A percentile compares a stretch with the other conserved stretches of the same genome.
phyloP scores from a whole-genome alignment of 805 yeast species.

The Ogataea nakhonphanomensis region DNA sequence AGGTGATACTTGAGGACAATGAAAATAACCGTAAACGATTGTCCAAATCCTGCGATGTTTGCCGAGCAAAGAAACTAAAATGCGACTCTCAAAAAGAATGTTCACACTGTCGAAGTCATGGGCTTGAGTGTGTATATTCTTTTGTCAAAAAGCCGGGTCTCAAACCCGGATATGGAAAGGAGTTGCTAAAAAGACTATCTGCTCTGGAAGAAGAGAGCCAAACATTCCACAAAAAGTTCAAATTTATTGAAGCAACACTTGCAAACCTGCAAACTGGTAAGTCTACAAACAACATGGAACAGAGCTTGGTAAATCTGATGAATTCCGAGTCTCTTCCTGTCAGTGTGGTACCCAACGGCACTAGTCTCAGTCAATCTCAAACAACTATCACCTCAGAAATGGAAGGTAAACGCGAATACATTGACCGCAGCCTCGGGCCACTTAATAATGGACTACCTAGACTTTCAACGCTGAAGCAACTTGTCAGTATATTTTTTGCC shows the following conservation, averaged over 20 bases:
- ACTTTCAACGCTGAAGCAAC: not conserved
- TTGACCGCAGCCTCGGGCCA: not conserved
- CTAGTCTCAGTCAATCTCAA: not conserved
- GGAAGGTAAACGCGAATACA: not conserved
- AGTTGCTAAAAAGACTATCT: conserved; percentile 16
- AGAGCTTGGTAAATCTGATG: not conserved
- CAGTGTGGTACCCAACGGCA: not conserved
- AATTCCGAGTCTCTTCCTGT: not conserved
- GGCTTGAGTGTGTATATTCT: conserved; percentile 16
- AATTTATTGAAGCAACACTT: conserved; percentile 3
- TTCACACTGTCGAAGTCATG: conserved; percentile 15
- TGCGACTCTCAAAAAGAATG: conserved; percentile 18
- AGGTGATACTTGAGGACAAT: not conserved
- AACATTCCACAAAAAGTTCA: conserved; percentile 1
- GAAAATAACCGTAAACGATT: conserved; percentile 6
- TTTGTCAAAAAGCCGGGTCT: conserved; percentile 26
- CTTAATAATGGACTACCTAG: not conserved
- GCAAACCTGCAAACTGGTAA: not conserved
- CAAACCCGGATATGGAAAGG: conserved; percentile 27
- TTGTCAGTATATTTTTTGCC: not conserved
- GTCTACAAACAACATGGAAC: not conserved
- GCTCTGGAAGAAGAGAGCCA: conserved; percentile 10
- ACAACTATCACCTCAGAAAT: not conserved
- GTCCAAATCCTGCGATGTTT: conserved; percentile 20
- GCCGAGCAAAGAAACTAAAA: conserved; percentile 18